phyloP scores from a whole-genome alignment of 208 protist genomes.

The Tritrichomonas foetus region DNA sequence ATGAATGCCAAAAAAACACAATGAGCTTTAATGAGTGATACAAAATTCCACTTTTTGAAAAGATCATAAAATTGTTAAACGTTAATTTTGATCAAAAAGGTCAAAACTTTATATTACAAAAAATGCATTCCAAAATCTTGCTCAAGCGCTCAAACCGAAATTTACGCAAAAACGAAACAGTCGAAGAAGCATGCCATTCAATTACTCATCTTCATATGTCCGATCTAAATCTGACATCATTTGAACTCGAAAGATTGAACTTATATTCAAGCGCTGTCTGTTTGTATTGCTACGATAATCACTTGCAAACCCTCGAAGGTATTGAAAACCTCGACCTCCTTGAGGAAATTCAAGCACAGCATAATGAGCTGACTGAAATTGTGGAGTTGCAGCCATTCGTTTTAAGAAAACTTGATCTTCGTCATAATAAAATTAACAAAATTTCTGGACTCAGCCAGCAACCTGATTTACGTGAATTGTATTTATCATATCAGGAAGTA shows the following conservation, averaged over 20 bases:
- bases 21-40: too few species aligned
- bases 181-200: neutral
- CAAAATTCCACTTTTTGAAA: too few species aligned
- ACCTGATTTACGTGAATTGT: neutral
- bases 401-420: neutral
- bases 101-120: neutral
- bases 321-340: neutral
- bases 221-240: neutral
- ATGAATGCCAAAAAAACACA: too few species aligned
- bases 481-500: neutral
- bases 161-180: neutral
- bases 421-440: neutral
- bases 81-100: neutral
- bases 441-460: neutral
- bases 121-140: neutral
- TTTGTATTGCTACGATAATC: neutral
- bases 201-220: slow-evolving; percentile 7
- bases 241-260: neutral
- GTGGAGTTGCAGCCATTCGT: neutral
- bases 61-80: neutral
- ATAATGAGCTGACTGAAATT: slow-evolving; percentile 36
- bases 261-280: neutral
- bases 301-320: neutral
- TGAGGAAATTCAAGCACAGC: slow-evolving; percentile 13
- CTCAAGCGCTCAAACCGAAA: neutral